Percentiles rank a stretch among this genome's conserved stretches.
Conservation (phyloP, 2,329 filamentous ascomycete genomes). For the Rhynchosporium graminicola region DNA sequence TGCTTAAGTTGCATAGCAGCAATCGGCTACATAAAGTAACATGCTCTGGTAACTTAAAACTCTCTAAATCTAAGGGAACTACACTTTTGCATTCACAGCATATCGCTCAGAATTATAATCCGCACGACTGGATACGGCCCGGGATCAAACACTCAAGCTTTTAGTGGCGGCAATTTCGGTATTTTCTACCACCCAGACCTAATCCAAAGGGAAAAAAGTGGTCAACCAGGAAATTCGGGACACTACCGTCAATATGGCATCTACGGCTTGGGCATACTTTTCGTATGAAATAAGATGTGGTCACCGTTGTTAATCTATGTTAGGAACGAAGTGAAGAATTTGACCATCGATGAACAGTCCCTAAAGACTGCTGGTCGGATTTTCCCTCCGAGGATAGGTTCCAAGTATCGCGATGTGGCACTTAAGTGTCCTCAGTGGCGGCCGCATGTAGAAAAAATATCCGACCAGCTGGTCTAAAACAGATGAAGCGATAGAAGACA, state of each 20-base stretch:
- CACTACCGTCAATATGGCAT: background rate
- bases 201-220: background rate
- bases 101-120: background rate
- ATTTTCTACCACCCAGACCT: constrained; percentile 3
- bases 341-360: background rate
- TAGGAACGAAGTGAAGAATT: background rate
- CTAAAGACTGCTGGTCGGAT: background rate
- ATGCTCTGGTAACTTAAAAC: background rate
- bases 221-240: background rate
- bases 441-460: background rate
- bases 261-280: background rate
- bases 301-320: background rate
- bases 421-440: background rate
- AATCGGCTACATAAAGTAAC: constrained; percentile 1
- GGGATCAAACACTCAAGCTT: constrained; percentile 2
- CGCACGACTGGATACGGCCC: background rate
- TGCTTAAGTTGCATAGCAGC: background rate
- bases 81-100: background rate
- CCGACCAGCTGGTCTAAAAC: background rate
- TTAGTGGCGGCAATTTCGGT: background rate
- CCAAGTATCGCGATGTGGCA: background rate
- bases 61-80: background rate
- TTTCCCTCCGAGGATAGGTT: background rate
- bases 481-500: background rate
- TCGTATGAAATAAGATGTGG: background rate